phyloP scores from a whole-genome alignment of 345 rosid genomes.

The Sapria himalayana region DNA sequence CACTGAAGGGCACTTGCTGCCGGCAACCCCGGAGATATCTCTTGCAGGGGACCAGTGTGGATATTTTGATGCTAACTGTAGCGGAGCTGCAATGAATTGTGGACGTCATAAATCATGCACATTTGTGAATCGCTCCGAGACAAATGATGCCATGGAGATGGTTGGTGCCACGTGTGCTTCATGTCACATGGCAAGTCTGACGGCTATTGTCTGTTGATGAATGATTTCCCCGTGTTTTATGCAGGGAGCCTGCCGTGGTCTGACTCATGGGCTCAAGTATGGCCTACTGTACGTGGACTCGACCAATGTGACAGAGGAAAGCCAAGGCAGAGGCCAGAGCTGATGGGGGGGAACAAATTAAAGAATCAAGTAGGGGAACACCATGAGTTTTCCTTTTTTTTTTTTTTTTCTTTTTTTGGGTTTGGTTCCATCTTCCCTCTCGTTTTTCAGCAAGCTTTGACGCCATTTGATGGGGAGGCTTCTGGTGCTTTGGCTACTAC shows the following conservation, averaged over 20 bases:
- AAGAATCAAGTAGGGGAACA: too few species aligned
- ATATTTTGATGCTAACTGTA: conserved; percentile 68
- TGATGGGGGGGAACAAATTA: too few species aligned
- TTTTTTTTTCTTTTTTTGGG: too few species aligned
- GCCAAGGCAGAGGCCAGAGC: conserved; percentile 1
- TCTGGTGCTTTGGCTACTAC: too few species aligned
- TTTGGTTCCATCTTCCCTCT: too few species aligned
- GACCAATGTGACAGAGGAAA: conserved; percentile 8
- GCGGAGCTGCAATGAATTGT: conserved; percentile 16
- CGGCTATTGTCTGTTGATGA: background rate
- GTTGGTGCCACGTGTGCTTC: conserved; percentile 10
- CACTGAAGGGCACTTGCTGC: conserved; percentile 89
- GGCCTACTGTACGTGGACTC: conserved; percentile 36
- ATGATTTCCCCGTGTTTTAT: conserved; percentile 4
- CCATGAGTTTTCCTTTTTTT: too few species aligned
- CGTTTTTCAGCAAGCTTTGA: too few species aligned
- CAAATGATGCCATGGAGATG: conserved; percentile 18
- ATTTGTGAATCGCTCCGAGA: conserved; percentile 17
- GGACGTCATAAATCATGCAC: conserved; percentile 16
- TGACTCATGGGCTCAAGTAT: conserved; percentile 62
- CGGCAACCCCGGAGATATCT: conserved; percentile 79
- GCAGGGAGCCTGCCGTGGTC: conserved; percentile 77
- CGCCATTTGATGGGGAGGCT: too few species aligned
- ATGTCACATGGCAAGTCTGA: background rate
- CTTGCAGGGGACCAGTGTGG: conserved; percentile 67